These are phyloP conservation scores for Pestalotiopsis sp. DNA, from an alignment of 2,329 filamentous ascomycete species.

Conservation along the genomic window DNA sequence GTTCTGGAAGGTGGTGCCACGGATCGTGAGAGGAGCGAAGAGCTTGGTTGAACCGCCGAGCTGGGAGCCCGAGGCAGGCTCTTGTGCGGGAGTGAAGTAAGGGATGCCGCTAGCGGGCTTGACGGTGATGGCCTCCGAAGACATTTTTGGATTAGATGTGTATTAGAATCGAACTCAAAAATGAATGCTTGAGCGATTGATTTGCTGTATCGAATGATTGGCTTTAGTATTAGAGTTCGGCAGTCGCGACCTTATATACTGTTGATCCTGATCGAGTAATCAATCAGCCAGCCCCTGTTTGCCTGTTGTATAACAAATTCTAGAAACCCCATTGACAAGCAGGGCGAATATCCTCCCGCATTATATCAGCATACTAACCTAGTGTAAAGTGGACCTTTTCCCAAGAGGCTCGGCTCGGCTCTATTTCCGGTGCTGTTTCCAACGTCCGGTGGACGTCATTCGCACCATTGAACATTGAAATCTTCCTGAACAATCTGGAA, in stretches of 20 bases:
- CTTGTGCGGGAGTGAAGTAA: slow-evolving; percentile 44
- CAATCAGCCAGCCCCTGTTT: neutral
- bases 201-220: neutral
- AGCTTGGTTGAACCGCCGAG: slow-evolving; percentile 44
- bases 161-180: neutral
- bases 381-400: neutral
- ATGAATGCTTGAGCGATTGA: neutral
- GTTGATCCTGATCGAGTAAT: neutral
- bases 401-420: neutral
- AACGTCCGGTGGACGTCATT: neutral
- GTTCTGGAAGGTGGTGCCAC: slow-evolving; percentile 35
- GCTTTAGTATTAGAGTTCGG: neutral
- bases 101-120: slow-evolving; percentile 36
- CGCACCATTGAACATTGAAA: neutral
- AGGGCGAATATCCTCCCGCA: slow-evolving; percentile 8
- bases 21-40: slow-evolving; percentile 49
- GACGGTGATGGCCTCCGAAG: slow-evolving; percentile 23
- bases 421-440: neutral
- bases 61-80: slow-evolving; percentile 42
- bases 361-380: slow-evolving; percentile 4
- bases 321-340: neutral
- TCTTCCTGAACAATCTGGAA: neutral
- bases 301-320: neutral
- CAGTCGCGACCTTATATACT: neutral
- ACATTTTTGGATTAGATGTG: neutral